Percentiles rank a stretch among this genome's conserved stretches.
phyloP scores from a whole-genome alignment of 2,329 filamentous ascomycete species.

The Cyphellophora europaea region DNA sequence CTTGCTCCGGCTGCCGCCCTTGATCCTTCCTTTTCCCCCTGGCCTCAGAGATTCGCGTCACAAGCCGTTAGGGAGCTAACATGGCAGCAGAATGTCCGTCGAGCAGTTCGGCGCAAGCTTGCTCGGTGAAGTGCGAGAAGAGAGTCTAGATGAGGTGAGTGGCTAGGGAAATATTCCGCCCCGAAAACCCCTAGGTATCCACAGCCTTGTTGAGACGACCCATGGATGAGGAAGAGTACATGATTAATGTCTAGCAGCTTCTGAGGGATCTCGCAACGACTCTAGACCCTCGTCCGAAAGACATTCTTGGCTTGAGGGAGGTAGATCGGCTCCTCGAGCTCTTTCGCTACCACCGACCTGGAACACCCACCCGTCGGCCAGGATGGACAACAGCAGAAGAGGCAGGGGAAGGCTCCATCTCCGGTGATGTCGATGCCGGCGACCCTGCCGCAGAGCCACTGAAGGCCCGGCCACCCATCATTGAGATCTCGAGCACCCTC shows the following conservation, averaged over 20 bases:
- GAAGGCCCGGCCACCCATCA: constrained; percentile 21
- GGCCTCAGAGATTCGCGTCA: no score
- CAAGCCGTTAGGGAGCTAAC: constrained; percentile 2
- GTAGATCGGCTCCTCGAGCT: constrained; percentile 36
- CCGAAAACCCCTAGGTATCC: not conserved
- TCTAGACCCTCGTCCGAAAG: constrained; percentile 11
- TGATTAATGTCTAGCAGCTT: constrained; percentile 28
- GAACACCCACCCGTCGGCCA: constrained; percentile 4
- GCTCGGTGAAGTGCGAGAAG: constrained; percentile 41
- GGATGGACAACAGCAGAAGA: not conserved
- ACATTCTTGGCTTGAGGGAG: constrained; percentile 32
- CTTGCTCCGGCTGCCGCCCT: no score
- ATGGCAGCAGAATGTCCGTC: constrained; percentile 23
- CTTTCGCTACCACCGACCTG: constrained; percentile 21
- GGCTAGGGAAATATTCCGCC: constrained; percentile 2
- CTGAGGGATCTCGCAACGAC: no score
- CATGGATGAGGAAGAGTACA: not conserved
- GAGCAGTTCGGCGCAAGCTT: constrained; percentile 44
- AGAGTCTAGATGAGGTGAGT: constrained; percentile 42
- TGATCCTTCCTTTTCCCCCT: no score
- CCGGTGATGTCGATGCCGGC: constrained; percentile 1
- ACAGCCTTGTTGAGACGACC: not conserved
- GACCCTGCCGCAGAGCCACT: not conserved
- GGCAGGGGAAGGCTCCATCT: constrained; percentile 6
- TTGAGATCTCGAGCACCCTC: constrained; percentile 46